These are phyloP conservation scores for Gliomastix tumulicola DNA, from an alignment of 2,329 filamentous ascomycete species.

Conservation along the genomic window DNA sequence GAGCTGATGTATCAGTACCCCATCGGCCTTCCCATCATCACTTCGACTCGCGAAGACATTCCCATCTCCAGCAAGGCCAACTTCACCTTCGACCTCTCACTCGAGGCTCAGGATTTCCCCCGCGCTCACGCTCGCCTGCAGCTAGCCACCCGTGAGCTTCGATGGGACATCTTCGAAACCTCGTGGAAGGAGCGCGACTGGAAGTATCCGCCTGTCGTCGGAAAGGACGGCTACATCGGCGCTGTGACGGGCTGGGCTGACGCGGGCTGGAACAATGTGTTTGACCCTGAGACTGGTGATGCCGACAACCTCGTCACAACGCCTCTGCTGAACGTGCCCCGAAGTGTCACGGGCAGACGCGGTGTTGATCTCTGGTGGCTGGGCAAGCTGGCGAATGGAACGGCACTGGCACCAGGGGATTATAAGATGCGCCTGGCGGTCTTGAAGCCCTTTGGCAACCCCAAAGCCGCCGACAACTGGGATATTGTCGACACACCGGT, in stretches of 20 bases:
- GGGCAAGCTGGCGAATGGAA: conserved; percentile 16
- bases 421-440: conserved; percentile 5
- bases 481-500: conserved; percentile 1
- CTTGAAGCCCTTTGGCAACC: neutral
- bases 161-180: conserved; percentile 14
- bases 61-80: neutral
- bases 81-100: conserved; percentile 8
- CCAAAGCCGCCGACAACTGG: conserved; percentile 7
- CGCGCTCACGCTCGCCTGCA: conserved; percentile 10
- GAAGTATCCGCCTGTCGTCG: conserved; percentile 22
- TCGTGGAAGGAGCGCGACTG: conserved; percentile 19
- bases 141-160: conserved; percentile 10
- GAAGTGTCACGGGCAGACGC: neutral
- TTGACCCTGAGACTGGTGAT: neutral
- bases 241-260: neutral
- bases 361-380: conserved; percentile 15
- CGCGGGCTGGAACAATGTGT: neutral
- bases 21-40: conserved; percentile 6
- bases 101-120: conserved; percentile 8
- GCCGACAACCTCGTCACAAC: neutral
- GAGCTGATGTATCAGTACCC: conserved; percentile 7
- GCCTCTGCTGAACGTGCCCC: neutral
- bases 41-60: conserved; percentile 2
- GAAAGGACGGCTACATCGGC: conserved; percentile 9
- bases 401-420: conserved; percentile 4